Evolutionary conservation across 1,284 basidiomycete genomes (phyloP).

Genomic region (Trametes pubescens): DNA sequence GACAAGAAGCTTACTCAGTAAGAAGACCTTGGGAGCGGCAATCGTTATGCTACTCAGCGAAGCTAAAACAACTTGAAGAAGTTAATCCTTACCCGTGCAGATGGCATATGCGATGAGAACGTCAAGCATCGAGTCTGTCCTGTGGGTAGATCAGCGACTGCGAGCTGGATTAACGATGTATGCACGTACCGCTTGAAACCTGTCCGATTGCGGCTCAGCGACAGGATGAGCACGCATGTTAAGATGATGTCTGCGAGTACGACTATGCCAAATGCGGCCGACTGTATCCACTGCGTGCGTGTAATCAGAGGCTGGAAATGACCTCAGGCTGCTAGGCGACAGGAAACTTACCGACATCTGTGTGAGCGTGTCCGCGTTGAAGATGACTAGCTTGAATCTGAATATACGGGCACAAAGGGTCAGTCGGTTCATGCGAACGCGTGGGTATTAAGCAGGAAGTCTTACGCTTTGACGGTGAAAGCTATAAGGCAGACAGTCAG

Average conservation of each 20-base stretch:
- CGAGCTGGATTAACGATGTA: not conserved
- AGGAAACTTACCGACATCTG: not conserved
- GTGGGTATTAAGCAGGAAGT: too few relatives aligned
- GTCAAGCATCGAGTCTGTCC: not conserved
- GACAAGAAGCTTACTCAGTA: too few relatives aligned
- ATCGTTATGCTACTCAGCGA: too few relatives aligned
- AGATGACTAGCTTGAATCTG: not conserved
- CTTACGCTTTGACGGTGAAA: too few relatives aligned
- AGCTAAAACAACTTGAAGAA: too few relatives aligned
- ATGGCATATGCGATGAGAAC: conserved; percentile 1
- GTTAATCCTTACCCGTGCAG: conserved; percentile 4
- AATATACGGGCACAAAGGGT: not conserved
- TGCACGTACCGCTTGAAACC: not conserved
- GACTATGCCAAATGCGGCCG: not conserved
- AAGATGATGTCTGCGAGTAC: not conserved
- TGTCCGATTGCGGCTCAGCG: not conserved
- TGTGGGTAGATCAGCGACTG: not conserved
- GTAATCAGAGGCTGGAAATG: not conserved
- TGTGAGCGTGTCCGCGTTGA: not conserved
- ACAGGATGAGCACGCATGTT: not conserved
- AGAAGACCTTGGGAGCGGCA: too few relatives aligned
- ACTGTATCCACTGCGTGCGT: not conserved
- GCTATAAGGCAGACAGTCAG: too few relatives aligned
- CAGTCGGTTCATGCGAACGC: too few relatives aligned
- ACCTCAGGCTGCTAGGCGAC: too few relatives aligned